phyloP scores from a whole-genome alignment of 73 alveolate species.

The Stentor coeruleus region DNA sequence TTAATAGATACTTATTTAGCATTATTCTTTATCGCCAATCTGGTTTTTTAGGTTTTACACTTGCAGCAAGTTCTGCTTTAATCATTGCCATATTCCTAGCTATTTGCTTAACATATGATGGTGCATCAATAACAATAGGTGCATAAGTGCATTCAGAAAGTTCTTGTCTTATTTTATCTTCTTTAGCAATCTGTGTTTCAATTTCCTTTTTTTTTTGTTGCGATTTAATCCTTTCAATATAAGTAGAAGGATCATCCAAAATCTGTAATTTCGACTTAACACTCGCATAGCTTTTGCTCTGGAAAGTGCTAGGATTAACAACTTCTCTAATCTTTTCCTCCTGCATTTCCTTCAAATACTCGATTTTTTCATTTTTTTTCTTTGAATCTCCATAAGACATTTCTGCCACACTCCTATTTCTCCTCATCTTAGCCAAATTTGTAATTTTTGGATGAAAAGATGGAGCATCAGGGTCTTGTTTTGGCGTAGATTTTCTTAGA shows the following conservation, averaged over 20 bases:
- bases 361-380: not conserved
- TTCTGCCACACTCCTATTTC: slow-evolving; percentile 18
- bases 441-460: slow-evolving; percentile 28
- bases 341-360: not conserved
- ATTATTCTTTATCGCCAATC: slow-evolving; percentile 13
- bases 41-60: too few relatives aligned
- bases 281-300: slow-evolving; percentile 1
- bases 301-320: not conserved
- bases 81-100: slow-evolving; percentile 25
- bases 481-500: not conserved
- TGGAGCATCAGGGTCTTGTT: not conserved
- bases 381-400: not conserved
- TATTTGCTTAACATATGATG: slow-evolving; percentile 11
- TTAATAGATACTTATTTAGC: too few relatives aligned
- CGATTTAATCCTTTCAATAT: not conserved
- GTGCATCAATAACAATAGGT: slow-evolving; percentile 17
- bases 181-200: not conserved
- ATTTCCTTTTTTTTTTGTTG: too few relatives aligned
- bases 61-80: slow-evolving; percentile 17
- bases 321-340: not conserved
- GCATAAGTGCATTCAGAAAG: slow-evolving; percentile 1
- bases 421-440: slow-evolving; percentile 11
- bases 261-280: not conserved
- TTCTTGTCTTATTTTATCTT: not conserved
- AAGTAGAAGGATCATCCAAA: not conserved